phyloP scores from a whole-genome alignment of 2,329 filamentous ascomycete genomes.

The Alternaria arborescens region DNA sequence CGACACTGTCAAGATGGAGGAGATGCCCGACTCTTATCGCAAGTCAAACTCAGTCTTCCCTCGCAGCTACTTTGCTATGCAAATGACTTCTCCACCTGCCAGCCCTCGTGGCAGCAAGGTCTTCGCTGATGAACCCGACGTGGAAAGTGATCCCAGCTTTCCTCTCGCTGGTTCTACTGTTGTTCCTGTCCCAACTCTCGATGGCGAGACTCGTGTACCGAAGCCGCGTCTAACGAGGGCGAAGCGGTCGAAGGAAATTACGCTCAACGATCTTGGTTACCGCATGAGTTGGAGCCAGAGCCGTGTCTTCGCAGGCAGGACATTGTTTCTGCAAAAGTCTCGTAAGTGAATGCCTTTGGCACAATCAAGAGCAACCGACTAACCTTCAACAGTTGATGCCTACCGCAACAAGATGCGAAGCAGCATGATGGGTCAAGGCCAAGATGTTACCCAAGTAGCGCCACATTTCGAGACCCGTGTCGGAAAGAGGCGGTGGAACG shows the following conservation, averaged over 20 bases:
- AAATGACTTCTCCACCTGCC: conserved; percentile 88
- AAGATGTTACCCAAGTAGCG: conserved; percentile 76
- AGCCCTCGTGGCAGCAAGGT: conserved; percentile 78
- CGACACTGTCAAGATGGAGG: conserved; percentile 91
- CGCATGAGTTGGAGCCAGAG: conserved; percentile 98
- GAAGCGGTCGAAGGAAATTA: conserved; percentile 81
- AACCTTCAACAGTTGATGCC: conserved; percentile 75
- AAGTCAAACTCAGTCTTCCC: conserved; percentile 90
- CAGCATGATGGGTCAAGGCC: conserved; percentile 79
- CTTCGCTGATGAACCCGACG: conserved; percentile 68
- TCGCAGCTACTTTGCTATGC: conserved; percentile 87
- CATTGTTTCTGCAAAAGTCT: conserved; percentile 88
- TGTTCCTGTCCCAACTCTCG: conserved; percentile 62
- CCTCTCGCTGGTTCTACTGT: conserved; percentile 56
- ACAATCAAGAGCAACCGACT: conserved; percentile 17
- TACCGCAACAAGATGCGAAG: conserved; percentile 91
- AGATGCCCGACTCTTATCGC: conserved; percentile 95
- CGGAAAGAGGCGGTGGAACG: conserved; percentile 74
- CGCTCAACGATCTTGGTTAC: conserved; percentile 90
- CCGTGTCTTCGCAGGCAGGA: conserved; percentile 85
- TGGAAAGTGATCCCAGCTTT: conserved; percentile 56
- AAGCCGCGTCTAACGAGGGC: conserved; percentile 77
- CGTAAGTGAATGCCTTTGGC: conserved; percentile 67
- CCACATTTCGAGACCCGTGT: conserved; percentile 89
- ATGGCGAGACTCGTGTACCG: conserved; percentile 78